Evolutionary conservation across 345 rosid genomes (phyloP).

Genomic region (Aquilaria yunnanensis): DNA sequence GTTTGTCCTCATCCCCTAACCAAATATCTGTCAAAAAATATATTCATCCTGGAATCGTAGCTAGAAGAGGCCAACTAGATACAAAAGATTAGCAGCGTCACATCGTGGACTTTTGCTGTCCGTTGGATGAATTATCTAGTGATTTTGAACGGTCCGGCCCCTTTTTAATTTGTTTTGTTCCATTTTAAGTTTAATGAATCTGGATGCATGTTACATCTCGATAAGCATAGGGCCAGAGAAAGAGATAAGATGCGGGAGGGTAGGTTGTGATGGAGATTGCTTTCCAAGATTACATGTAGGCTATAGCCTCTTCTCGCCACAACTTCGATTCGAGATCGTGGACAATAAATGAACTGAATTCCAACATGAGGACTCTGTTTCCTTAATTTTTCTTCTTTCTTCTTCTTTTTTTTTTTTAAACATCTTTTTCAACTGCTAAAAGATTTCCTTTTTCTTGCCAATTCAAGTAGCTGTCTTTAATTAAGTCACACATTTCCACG

Average conservation of each 20-base stretch:
- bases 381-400: background rate
- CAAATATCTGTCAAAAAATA: background rate
- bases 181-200: too few relatives aligned
- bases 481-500: background rate
- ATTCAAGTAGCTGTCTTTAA: background rate
- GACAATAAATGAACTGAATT: background rate
- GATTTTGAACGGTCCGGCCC: background rate
- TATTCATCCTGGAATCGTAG: background rate
- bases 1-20: constrained; percentile 6
- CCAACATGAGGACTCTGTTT: constrained; percentile 1
- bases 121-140: constrained; percentile 4
- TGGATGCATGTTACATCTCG: too few relatives aligned
- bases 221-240: background rate
- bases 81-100: constrained; percentile 10
- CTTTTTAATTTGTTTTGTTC: background rate
- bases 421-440: background rate
- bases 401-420: background rate
- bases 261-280: constrained; percentile 21
- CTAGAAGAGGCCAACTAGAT: too few relatives aligned
- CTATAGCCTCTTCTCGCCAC: constrained; percentile 21
- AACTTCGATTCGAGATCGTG: constrained; percentile 6
- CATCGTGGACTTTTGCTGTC: constrained; percentile 16
- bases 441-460: background rate
- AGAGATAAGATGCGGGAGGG: constrained; percentile 20
- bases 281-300: constrained; percentile 18